phyloP scores from a whole-genome alignment of 306 rosid species.

The Casuarina equisetifolia region DNA sequence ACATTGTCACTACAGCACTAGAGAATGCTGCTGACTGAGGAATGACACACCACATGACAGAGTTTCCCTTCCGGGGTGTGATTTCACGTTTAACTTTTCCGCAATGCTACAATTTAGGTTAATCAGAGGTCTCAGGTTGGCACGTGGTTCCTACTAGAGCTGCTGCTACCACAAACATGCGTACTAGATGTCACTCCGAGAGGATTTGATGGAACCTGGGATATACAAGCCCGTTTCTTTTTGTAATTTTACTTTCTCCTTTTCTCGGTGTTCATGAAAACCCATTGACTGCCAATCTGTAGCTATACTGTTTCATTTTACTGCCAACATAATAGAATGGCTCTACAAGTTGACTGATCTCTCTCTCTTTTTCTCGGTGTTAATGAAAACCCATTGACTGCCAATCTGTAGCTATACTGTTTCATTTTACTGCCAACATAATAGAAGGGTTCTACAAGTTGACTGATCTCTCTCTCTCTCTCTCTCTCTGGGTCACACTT shows the following conservation, averaged over 20 bases:
- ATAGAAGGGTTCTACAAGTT: not conserved
- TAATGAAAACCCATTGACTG: not conserved
- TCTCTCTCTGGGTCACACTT: no score
- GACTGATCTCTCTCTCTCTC: not conserved
- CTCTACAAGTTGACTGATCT: not conserved
- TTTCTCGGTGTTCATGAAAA: not conserved
- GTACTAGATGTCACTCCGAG: not conserved
- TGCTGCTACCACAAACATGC: not conserved
- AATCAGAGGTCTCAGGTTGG: not conserved
- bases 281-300: not conserved
- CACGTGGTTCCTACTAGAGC: not conserved
- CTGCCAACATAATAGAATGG: not conserved
- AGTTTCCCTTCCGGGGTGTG: not conserved
- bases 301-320: conserved; percentile 10
- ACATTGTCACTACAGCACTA: conserved; percentile 19
- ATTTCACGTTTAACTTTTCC: not conserved
- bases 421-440: conserved; percentile 1
- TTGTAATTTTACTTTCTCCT: not conserved
- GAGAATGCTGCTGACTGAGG: conserved; percentile 19
- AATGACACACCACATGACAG: not conserved
- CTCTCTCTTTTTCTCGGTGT: not conserved
- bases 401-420: not conserved
- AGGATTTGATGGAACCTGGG: not conserved
- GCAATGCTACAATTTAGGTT: not conserved
- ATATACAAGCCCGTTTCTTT: not conserved